phyloP scores from a whole-genome alignment of 2,329 filamentous ascomycete species.

The Arthrobotrys entomopaga region DNA sequence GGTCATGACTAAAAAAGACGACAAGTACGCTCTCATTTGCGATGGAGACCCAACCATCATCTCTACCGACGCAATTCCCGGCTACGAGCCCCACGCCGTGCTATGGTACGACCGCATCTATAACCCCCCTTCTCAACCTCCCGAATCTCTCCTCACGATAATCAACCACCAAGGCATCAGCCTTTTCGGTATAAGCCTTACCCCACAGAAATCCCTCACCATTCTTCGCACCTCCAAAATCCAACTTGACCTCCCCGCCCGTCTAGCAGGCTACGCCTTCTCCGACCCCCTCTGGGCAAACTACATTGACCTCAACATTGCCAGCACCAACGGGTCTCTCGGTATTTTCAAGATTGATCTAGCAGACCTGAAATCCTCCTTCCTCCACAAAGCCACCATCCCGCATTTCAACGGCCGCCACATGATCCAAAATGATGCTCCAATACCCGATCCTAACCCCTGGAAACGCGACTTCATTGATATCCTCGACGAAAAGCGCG shows the following conservation, averaged over 20 bases:
- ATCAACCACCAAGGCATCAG: constrained; percentile 45
- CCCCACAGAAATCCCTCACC: constrained; percentile 1
- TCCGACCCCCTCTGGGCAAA: constrained; percentile 48
- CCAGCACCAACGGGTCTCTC: constrained; percentile 42
- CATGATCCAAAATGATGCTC: constrained; percentile 29
- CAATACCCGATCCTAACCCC: constrained; percentile 28
- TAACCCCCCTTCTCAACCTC: constrained; percentile 3
- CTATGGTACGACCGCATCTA: constrained; percentile 42
- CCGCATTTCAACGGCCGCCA: constrained; percentile 27
- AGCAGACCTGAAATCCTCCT: constrained; percentile 23
- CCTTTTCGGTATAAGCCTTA: constrained; percentile 28
- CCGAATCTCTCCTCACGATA: constrained; percentile 29
- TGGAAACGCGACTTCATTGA: constrained; percentile 48
- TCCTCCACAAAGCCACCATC: constrained; percentile 30
- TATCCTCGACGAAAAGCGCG: constrained; percentile 48
- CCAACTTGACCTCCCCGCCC: constrained; percentile 30
- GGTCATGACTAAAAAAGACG: constrained; percentile 1
- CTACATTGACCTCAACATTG: constrained; percentile 44
- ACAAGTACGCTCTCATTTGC: constrained; percentile 5
- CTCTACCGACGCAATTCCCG: constrained; percentile 14
- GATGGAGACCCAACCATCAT: constrained; percentile 12
- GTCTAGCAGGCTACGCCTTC: constrained; percentile 31
- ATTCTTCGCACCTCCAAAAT: constrained; percentile 23
- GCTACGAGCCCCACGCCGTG: constrained; percentile 42
- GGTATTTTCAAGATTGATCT: constrained; percentile 47